These are phyloP conservation scores for Guyanaporus albipodus DNA, from an alignment of 768 basidiomycete species.

Conservation along the genomic window DNA sequence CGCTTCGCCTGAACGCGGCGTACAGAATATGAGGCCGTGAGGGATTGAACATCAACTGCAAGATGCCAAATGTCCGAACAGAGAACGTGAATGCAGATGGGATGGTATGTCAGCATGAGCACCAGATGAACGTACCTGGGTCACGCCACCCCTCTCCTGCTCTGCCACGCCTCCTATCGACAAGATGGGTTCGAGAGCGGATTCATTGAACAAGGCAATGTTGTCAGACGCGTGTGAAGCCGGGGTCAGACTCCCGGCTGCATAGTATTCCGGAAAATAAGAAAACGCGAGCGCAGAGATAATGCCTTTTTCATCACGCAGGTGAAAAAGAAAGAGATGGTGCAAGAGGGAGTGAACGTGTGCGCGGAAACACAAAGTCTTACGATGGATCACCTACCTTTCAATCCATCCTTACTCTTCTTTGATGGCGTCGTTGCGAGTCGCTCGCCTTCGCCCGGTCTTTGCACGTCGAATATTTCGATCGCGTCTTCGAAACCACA, in stretches of 20 bases:
- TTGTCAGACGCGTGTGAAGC: conserved; percentile 44
- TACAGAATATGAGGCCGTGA: conserved; percentile 67
- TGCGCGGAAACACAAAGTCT: too few species aligned
- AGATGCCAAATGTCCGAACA: neutral
- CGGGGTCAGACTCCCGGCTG: conserved; percentile 71
- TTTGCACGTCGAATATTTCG: conserved; percentile 74
- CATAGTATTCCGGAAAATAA: conserved; percentile 61
- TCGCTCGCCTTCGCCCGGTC: conserved; percentile 71
- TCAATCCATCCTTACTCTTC: conserved; percentile 81
- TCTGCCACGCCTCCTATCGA: conserved; percentile 56
- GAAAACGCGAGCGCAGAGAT: conserved; percentile 82
- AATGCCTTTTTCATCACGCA: conserved; percentile 54
- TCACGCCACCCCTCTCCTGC: conserved; percentile 36
- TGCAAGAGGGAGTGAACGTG: too few species aligned
- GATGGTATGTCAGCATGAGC: neutral
- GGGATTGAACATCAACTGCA: conserved; percentile 76
- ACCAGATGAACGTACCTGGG: conserved; percentile 39
- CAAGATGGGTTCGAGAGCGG: conserved; percentile 50
- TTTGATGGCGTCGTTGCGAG: conserved; percentile 67
- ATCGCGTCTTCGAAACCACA: conserved; percentile 86
- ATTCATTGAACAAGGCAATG: conserved; percentile 65
- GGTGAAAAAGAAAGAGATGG: too few species aligned
- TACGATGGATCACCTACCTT: conserved; percentile 50
- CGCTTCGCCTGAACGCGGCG: conserved; percentile 65
- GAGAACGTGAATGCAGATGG: neutral